Conservation (phyloP, 2,329 filamentous ascomycete genomes). For the Knoxdaviesia capensis region DNA sequence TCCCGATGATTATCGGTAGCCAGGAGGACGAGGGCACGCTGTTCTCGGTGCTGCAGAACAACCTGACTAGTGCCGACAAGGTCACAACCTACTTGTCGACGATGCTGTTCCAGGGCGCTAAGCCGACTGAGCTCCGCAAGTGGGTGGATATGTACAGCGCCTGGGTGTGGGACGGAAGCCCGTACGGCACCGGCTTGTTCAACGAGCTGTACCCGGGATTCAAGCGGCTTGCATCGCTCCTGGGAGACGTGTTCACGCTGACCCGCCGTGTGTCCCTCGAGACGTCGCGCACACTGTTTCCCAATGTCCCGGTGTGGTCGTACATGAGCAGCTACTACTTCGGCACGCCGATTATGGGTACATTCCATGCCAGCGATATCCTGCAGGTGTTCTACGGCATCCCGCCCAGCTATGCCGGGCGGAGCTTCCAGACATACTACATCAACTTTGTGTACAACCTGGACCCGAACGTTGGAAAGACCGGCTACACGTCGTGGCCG, state of each 20-base stretch:
- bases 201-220: constrained; percentile 46
- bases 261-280: constrained; percentile 22
- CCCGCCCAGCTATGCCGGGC: constrained; percentile 23
- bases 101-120: constrained; percentile 26
- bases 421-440: constrained; percentile 33
- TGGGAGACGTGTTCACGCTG: constrained; percentile 39
- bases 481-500: constrained; percentile 10
- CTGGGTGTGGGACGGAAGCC: constrained; percentile 33
- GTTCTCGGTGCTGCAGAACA: constrained; percentile 36
- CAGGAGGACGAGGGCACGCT: constrained; percentile 48
- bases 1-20: constrained; percentile 43
- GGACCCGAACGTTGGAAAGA: constrained; percentile 28
- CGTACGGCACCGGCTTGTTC: constrained; percentile 33
- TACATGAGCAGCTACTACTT: constrained; percentile 40
- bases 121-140: constrained; percentile 17
- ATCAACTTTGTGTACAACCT: constrained; percentile 34
- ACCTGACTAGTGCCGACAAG: constrained; percentile 32
- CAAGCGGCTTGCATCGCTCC: constrained; percentile 40
- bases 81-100: constrained; percentile 30
- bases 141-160: constrained; percentile 32
- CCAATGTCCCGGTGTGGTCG: constrained; percentile 32
- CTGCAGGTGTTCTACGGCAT: constrained; percentile 33
- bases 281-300: constrained; percentile 15
- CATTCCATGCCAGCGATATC: constrained; percentile 39
- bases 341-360: constrained; percentile 39